Conservation (phyloP, 495 filamentous ascomycete genomes). For the Daldinia bambusicola region DNA sequence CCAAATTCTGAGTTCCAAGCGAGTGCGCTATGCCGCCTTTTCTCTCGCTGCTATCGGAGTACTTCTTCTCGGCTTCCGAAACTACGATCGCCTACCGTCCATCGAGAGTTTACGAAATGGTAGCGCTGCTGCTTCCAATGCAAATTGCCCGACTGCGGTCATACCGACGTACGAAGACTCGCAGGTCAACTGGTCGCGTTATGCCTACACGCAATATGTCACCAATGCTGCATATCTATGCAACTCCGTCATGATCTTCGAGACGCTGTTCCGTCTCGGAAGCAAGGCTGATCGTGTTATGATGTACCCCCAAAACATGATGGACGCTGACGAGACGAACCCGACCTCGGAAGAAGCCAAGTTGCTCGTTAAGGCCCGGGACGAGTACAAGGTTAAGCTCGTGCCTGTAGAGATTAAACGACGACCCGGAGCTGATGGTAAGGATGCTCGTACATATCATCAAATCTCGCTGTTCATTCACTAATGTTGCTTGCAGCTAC, state of each 20-base stretch:
- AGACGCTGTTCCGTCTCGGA: conserved; percentile 66
- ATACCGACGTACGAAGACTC: conserved; percentile 41
- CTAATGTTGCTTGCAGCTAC: conserved; percentile 52
- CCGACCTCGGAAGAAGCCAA: conserved; percentile 60
- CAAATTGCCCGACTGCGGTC: conserved; percentile 45
- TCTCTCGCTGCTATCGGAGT: conserved; percentile 41
- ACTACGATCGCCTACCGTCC: conserved; percentile 47
- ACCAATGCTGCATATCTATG: conserved; percentile 75
- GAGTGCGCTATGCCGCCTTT: conserved; percentile 44
- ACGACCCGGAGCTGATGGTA: conserved; percentile 56
- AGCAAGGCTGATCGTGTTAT: conserved; percentile 73
- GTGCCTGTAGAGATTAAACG: conserved; percentile 68
- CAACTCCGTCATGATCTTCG: conserved; percentile 81
- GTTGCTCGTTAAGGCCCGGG: conserved; percentile 67
- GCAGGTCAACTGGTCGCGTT: conserved; percentile 66
- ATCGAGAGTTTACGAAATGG: conserved; percentile 42
- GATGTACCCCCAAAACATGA: conserved; percentile 71
- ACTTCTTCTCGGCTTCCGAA: conserved; percentile 47
- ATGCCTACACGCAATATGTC: conserved; percentile 78
- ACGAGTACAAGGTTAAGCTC: conserved; percentile 69
- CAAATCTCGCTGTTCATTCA: background rate
- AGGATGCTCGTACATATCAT: conserved; percentile 1
- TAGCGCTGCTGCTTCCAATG: conserved; percentile 30
- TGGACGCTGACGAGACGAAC: conserved; percentile 47
- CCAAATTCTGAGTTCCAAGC: conserved; percentile 47